phyloP scores from a whole-genome alignment of 2,329 filamentous ascomycete species.

The Metarhizium sp. region DNA sequence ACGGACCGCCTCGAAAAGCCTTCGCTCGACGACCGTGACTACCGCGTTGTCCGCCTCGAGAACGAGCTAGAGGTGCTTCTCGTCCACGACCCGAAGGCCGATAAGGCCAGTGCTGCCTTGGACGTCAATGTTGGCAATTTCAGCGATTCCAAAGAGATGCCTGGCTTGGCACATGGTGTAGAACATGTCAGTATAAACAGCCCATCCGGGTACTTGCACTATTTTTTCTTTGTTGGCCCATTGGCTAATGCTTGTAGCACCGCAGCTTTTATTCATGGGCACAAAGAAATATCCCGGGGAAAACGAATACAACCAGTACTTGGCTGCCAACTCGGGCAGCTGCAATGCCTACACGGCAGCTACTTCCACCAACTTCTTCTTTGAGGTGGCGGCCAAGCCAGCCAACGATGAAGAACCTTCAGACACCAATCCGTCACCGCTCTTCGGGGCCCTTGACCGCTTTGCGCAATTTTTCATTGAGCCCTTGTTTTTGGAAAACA shows the following conservation, averaged over 20 bases:
- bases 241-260: conserved; percentile 8
- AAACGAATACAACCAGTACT: conserved; percentile 91
- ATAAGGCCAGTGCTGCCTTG: conserved; percentile 92
- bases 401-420: conserved; percentile 49
- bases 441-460: conserved; percentile 77
- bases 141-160: conserved; percentile 83
- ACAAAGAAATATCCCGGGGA: conserved; percentile 95
- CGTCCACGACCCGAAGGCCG: conserved; percentile 88
- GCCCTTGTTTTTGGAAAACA: conserved; percentile 76
- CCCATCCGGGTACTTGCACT: conserved; percentile 6
- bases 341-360: conserved; percentile 93
- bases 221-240: background rate
- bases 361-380: conserved; percentile 96
- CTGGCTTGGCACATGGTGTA: conserved; percentile 90
- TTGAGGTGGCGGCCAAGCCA: conserved; percentile 80
- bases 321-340: conserved; percentile 79
- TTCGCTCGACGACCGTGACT: conserved; percentile 74
- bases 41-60: conserved; percentile 73
- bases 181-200: conserved; percentile 58
- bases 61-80: conserved; percentile 87
- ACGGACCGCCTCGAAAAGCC: conserved; percentile 74
- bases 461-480: conserved; percentile 93
- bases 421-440: conserved; percentile 45
- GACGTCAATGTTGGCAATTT: conserved; percentile 96
- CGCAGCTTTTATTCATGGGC: conserved; percentile 84